Evolutionary conservation across 345 rosid species (phyloP).

Genomic region (Hirschfeldia incana): DNA sequence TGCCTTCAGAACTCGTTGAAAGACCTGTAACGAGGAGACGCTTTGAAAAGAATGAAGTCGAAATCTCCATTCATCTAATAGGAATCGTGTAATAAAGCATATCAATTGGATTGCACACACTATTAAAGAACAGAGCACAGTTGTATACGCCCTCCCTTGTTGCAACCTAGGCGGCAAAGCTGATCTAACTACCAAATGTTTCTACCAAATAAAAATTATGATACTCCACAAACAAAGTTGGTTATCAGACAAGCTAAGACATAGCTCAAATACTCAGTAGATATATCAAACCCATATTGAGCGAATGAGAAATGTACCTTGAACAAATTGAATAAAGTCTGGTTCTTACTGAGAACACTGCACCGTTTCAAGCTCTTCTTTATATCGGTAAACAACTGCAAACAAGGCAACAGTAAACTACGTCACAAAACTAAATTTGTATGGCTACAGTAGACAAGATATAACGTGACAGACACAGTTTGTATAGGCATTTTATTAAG

Average conservation of each 20-base stretch:
- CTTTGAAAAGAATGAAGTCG: conserved; percentile 3
- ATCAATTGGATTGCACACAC: conserved; percentile 9
- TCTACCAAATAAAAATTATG: conserved; percentile 11
- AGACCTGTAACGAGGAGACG: conserved; percentile 56
- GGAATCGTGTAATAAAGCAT: background rate
- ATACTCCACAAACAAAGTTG: conserved; percentile 4
- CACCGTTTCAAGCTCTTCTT: conserved; percentile 98
- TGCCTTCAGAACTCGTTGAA: conserved; percentile 89
- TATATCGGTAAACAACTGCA: conserved; percentile 84
- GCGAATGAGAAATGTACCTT: conserved; percentile 54
- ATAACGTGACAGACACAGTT: background rate
- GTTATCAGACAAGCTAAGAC: conserved; percentile 13
- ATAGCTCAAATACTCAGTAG: conserved; percentile 5
- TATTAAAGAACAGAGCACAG: background rate
- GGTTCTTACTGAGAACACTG: conserved; percentile 83
- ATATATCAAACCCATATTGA: background rate
- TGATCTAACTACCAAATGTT: conserved; percentile 20
- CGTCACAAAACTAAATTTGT: background rate
- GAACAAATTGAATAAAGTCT: conserved; percentile 80
- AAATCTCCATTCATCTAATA: conserved; percentile 13
- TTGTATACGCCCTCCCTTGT: conserved; percentile 5
- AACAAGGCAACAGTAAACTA: conserved; percentile 16
- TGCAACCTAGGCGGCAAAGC: conserved; percentile 6
- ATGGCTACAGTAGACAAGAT: background rate
- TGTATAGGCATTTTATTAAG: background rate